A percentile compares a stretch with the other conserved stretches of the same genome.
These are phyloP conservation scores for Graphilbum sp. DNA, from an alignment of 2,329 filamentous ascomycete species.

Conservation along the genomic window DNA sequence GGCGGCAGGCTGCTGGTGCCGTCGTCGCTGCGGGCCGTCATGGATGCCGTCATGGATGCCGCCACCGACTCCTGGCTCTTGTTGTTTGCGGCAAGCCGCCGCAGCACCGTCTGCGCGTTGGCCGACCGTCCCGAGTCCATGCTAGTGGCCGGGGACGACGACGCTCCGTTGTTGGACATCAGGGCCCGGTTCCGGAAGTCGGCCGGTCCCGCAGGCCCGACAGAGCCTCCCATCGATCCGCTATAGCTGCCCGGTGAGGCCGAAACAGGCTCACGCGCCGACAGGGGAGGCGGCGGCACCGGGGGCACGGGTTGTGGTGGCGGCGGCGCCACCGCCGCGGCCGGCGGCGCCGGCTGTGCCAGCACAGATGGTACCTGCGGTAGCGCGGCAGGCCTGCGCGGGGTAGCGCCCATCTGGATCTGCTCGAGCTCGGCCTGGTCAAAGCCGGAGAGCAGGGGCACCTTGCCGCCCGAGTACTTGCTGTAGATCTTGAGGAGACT, in stretches of 20 bases:
- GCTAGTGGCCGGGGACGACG: conserved; percentile 36
- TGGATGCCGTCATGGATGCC: conserved; percentile 31
- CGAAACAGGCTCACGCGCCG: conserved; percentile 8
- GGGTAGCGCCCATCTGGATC: conserved; percentile 41
- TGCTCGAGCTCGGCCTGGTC: conserved; percentile 62
- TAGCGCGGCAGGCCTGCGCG: conserved; percentile 20
- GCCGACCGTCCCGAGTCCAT: conserved; percentile 30
- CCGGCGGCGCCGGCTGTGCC: not conserved
- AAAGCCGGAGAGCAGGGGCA: conserved; percentile 69
- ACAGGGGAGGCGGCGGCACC: conserved; percentile 4
- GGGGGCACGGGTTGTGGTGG: conserved; percentile 9
- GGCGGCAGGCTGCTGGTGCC: conserved; percentile 26
- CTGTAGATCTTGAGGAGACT: conserved; percentile 91
- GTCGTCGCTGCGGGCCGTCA: conserved; percentile 34
- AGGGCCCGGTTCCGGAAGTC: conserved; percentile 12
- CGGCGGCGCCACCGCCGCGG: conserved; percentile 1
- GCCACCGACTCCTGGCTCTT: conserved; percentile 42
- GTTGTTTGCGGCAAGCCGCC: conserved; percentile 32
- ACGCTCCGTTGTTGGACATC: conserved; percentile 17
- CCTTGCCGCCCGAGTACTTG: conserved; percentile 82
- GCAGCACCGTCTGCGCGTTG: conserved; percentile 23
- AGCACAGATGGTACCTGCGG: conserved; percentile 1
- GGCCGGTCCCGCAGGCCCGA: not conserved
- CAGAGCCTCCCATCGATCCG: not conserved
- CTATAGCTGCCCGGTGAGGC: conserved; percentile 2